A percentile compares a stretch with the other conserved stretches of the same genome.
Conservation (phyloP, 345 rosid species). For the Moringa oleifera region DNA sequence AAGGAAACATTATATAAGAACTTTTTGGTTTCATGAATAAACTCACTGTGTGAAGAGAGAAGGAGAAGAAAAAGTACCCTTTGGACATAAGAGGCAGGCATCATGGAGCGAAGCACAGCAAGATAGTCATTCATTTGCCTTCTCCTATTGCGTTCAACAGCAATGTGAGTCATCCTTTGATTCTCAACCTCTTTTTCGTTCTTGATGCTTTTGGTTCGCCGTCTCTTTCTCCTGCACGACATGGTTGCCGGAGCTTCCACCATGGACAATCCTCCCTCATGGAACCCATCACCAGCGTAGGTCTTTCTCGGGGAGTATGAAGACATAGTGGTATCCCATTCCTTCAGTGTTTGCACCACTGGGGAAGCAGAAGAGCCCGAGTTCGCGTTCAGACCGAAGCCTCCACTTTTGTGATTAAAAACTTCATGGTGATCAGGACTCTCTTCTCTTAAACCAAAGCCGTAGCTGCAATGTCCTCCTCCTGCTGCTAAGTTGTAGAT, state of each 20-base stretch:
- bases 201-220: slow-evolving; percentile 33
- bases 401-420: neutral
- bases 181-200: slow-evolving; percentile 50
- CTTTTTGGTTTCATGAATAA: too few relatives aligned
- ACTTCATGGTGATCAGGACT: neutral
- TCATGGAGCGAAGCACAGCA: slow-evolving; percentile 45
- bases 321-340: neutral
- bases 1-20: too few relatives aligned
- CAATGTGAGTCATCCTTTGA: slow-evolving; percentile 67
- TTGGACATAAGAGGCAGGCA: slow-evolving; percentile 57
- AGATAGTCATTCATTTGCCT: slow-evolving; percentile 71
- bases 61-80: slow-evolving; percentile 34
- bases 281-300: slow-evolving; percentile 1
- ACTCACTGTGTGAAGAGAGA: too few relatives aligned
- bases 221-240: slow-evolving; percentile 32
- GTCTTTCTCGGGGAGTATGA: slow-evolving; percentile 18
- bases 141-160: slow-evolving; percentile 67
- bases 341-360: neutral
- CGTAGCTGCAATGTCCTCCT: slow-evolving; percentile 6
- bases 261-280: slow-evolving; percentile 6
- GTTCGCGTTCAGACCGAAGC: too few relatives aligned
- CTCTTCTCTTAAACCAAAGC: slow-evolving; percentile 14
- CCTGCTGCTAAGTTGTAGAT: neutral
- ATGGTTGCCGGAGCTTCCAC: slow-evolving; percentile 4
- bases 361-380: too few relatives aligned